phyloP scores from a whole-genome alignment of 2,329 filamentous ascomycete genomes.

The Stylonectria norvegica region DNA sequence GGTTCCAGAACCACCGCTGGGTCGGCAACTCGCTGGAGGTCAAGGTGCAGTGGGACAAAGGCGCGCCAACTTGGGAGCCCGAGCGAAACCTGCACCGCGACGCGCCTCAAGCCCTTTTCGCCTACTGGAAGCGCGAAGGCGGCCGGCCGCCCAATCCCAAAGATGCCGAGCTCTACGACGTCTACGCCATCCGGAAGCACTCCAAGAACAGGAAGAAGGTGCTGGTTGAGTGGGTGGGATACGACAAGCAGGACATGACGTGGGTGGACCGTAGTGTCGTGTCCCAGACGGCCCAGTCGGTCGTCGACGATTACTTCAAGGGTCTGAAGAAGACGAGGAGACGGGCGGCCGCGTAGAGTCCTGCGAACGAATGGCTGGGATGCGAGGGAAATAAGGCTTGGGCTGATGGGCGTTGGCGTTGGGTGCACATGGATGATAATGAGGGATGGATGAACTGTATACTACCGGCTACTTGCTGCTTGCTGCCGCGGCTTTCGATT shows the following conservation, averaged over 20 bases:
- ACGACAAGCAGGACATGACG: conserved; percentile 24
- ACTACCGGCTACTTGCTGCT: conserved; percentile 3
- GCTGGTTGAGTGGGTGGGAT: conserved; percentile 37
- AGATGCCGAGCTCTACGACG: conserved; percentile 30
- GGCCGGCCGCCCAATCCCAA: conserved; percentile 33
- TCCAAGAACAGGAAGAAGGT: conserved; percentile 26
- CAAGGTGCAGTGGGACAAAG: conserved; percentile 30
- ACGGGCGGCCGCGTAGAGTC: not conserved
- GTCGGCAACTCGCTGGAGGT: conserved; percentile 28
- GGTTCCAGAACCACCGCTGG: conserved; percentile 30
- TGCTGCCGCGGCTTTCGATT: too few species aligned
- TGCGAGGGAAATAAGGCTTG: too few species aligned
- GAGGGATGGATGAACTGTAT: not conserved
- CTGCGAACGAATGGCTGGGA: too few species aligned
- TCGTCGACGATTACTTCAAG: conserved; percentile 30
- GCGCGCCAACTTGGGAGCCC: conserved; percentile 33
- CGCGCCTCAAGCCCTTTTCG: conserved; percentile 28
- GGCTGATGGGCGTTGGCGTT: not conserved
- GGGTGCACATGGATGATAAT: not conserved
- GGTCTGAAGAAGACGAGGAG: conserved; percentile 8
- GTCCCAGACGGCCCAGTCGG: conserved; percentile 24
- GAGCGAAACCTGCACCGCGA: conserved; percentile 34
- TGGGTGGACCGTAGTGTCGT: conserved; percentile 30
- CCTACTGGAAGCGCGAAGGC: conserved; percentile 30
- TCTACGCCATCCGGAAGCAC: conserved; percentile 34